Percentiles rank a stretch among this genome's conserved stretches.
Evolutionary conservation across 495 filamentous ascomycete genomes (phyloP).

Genomic region (Viridothelium virens): DNA sequence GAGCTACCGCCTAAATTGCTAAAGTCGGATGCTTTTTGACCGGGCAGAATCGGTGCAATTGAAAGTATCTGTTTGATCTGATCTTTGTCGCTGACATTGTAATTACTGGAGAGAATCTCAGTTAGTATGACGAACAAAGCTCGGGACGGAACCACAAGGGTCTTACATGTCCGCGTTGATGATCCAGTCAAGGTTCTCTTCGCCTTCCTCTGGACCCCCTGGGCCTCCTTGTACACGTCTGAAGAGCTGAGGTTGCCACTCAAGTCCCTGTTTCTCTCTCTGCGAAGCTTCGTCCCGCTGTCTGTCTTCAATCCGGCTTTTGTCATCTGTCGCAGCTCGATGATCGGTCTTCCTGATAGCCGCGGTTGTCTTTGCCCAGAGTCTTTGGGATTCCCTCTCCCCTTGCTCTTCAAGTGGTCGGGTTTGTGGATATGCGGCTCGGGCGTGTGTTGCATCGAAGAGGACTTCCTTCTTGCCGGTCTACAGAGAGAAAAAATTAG

Average conservation of each 20-base stretch:
- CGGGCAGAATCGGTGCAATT: conserved; percentile 76
- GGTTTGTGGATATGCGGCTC: conserved; percentile 63
- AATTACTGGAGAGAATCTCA: background rate
- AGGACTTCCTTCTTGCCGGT: conserved; percentile 80
- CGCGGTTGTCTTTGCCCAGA: conserved; percentile 74
- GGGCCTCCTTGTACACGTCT: conserved; percentile 63
- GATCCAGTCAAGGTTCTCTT: conserved; percentile 88
- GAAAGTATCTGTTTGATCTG: conserved; percentile 78
- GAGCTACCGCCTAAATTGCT: conserved; percentile 5
- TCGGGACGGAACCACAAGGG: background rate
- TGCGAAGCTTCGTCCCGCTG: conserved; percentile 84
- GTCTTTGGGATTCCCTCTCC: conserved; percentile 77
- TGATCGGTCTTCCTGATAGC: conserved; percentile 82
- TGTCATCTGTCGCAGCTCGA: conserved; percentile 84
- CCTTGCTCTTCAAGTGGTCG: conserved; percentile 80
- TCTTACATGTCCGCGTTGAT: conserved; percentile 81
- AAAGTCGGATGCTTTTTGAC: conserved; percentile 42
- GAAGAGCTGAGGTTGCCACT: conserved; percentile 88
- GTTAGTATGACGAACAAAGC: background rate
- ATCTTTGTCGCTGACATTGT: conserved; percentile 50
- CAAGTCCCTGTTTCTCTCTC: conserved; percentile 69
- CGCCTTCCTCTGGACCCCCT: conserved; percentile 69
- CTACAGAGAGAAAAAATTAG: conserved; percentile 38
- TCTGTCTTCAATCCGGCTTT: conserved; percentile 84
- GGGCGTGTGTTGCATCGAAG: conserved; percentile 75